Evolutionary conservation across 1,139 yeast species (phyloP).

Genomic region (Geotrichum carabidarum): DNA sequence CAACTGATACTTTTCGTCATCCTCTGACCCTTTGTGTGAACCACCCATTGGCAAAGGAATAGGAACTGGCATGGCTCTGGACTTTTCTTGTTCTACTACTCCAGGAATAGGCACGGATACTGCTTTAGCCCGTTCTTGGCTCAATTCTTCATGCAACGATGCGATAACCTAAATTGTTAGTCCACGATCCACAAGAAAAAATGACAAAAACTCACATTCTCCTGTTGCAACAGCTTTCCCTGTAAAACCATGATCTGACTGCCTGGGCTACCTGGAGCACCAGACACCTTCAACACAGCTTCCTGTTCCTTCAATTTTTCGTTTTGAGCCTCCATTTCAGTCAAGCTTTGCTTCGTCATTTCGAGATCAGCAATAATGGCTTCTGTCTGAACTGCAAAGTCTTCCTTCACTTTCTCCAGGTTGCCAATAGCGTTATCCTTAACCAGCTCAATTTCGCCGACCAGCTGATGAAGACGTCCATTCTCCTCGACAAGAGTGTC

Average conservation of each 20-base stretch:
- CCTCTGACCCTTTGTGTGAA: too few species aligned
- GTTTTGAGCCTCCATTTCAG: constrained; percentile 16
- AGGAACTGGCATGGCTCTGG: too few species aligned
- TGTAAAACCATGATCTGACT: constrained; percentile 23
- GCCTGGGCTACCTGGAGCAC: constrained; percentile 22
- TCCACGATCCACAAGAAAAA: background rate
- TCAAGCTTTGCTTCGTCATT: constrained; percentile 10
- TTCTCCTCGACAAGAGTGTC: constrained; percentile 36
- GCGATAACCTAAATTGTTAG: constrained; percentile 9
- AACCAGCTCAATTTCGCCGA: constrained; percentile 30
- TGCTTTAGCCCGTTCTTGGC: too few species aligned
- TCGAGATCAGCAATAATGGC: constrained; percentile 19
- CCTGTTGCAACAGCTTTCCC: constrained; percentile 21
- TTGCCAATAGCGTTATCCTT: constrained; percentile 20
- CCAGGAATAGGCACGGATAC: too few species aligned
- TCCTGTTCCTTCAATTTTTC: constrained; percentile 21
- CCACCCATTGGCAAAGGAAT: too few species aligned
- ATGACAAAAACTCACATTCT: constrained; percentile 17
- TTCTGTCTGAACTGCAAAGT: constrained; percentile 11
- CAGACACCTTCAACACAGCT: constrained; percentile 19
- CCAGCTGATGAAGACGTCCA: constrained; percentile 31
- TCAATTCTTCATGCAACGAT: too few species aligned
- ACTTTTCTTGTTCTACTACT: too few species aligned
- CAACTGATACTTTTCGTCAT: constrained; percentile 21
- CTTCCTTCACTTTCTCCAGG: constrained; percentile 6